These are phyloP conservation scores for Apophysomyces elegans DNA, from an alignment of 371 early-diverging fungal species.

Conservation along the genomic window DNA sequence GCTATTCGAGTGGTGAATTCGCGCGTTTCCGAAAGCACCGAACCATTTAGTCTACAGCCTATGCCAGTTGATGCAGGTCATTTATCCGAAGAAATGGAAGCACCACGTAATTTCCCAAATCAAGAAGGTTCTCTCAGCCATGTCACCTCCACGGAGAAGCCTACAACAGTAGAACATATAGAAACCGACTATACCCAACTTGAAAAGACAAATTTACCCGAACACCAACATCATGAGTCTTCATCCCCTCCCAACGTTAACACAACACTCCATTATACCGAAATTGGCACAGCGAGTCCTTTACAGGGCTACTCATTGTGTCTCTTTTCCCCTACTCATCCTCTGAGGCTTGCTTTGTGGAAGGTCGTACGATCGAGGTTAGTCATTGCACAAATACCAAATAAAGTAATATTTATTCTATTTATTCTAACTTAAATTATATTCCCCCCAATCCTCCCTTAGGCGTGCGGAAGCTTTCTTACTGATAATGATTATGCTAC, in stretches of 20 bases:
- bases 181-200: background rate
- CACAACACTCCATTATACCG: too few species aligned
- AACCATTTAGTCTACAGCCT: slow-evolving; percentile 13
- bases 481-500: slow-evolving; percentile 49
- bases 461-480: slow-evolving; percentile 51
- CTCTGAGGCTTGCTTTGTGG: slow-evolving; percentile 38
- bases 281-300: slow-evolving; percentile 16
- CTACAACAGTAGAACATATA: slow-evolving; percentile 3
- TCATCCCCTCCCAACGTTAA: background rate
- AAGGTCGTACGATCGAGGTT: slow-evolving; percentile 47
- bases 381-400: slow-evolving; percentile 8
- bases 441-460: background rate
- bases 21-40: slow-evolving; percentile 34
- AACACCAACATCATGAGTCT: background rate
- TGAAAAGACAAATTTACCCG: background rate
- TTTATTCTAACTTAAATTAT: background rate
- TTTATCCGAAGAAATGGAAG: background rate
- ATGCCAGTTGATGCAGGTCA: slow-evolving; percentile 7
- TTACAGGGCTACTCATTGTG: slow-evolving; percentile 35
- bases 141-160: slow-evolving; percentile 4
- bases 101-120: slow-evolving; percentile 2
- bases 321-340: slow-evolving; percentile 32
- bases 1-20: slow-evolving; percentile 44
- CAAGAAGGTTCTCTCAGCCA: background rate
- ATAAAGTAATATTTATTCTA: slow-evolving; percentile 1